Conservation (phyloP, 2,329 filamentous ascomycete species). For the Raffaelea arxii region DNA sequence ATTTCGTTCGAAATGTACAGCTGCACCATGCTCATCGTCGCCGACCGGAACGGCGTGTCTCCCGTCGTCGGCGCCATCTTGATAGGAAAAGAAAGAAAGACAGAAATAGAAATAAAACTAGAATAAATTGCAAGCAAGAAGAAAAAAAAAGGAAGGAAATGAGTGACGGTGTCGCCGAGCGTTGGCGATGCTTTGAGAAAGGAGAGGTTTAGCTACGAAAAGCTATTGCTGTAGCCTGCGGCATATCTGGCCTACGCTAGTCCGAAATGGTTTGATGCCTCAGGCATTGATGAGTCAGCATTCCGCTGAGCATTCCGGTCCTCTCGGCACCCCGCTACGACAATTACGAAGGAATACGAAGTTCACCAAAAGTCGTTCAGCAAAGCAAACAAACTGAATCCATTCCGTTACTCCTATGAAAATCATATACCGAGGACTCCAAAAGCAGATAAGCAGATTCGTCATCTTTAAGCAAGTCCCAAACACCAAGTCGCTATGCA, state of each 20-base stretch:
- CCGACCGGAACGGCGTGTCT: conserved; percentile 98
- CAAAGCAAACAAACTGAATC: too few species aligned
- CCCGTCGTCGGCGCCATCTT: conserved; percentile 55
- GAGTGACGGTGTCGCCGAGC: conserved; percentile 7
- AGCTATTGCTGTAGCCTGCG: conserved; percentile 10
- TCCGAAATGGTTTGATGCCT: conserved; percentile 5
- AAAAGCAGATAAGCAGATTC: too few species aligned
- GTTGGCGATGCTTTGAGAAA: conserved; percentile 8
- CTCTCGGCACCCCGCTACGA: too few species aligned
- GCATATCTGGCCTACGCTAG: conserved; percentile 12
- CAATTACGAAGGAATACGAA: too few species aligned
- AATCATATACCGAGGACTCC: too few species aligned
- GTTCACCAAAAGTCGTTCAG: too few species aligned
- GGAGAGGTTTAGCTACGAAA: background rate
- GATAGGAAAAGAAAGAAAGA: conserved; percentile 15
- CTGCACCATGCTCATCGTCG: conserved; percentile 99
- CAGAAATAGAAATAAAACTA: background rate
- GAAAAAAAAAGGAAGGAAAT: background rate
- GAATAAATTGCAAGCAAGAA: background rate
- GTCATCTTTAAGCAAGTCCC: background rate
- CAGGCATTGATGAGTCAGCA: too few species aligned
- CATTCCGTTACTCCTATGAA: too few species aligned
- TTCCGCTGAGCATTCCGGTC: too few species aligned
- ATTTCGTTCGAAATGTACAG: conserved; percentile 99
- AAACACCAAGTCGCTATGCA: background rate